Percentiles rank a stretch among this genome's conserved stretches.
Evolutionary conservation across 2,329 filamentous ascomycete genomes (phyloP).

Genomic region (Colletotrichum sidae): DNA sequence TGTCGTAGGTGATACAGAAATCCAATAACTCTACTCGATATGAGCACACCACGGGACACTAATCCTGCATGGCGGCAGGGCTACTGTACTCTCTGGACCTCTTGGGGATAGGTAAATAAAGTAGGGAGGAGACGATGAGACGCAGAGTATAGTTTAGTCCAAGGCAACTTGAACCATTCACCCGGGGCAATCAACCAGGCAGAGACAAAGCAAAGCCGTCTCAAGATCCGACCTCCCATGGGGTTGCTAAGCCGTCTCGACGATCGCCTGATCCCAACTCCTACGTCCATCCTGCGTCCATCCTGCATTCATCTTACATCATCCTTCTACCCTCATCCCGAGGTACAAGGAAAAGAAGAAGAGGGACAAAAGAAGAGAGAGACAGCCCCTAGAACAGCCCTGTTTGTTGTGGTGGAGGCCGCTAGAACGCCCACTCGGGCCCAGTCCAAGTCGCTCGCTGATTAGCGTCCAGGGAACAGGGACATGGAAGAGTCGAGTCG

Average conservation of each 20-base stretch:
- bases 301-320: too few relatives aligned
- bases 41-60: conserved; percentile 3
- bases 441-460: not conserved
- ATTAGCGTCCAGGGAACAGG: conserved; percentile 8
- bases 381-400: too few relatives aligned
- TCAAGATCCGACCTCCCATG: conserved; percentile 11
- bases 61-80: conserved; percentile 18
- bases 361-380: too few relatives aligned
- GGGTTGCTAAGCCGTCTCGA: too few relatives aligned
- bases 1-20: too few relatives aligned
- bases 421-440: not conserved
- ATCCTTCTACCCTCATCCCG: too few relatives aligned
- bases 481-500: too few relatives aligned
- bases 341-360: too few relatives aligned
- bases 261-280: too few relatives aligned
- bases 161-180: conserved; percentile 17
- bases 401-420: conserved; percentile 6
- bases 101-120: not conserved
- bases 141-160: not conserved
- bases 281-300: too few relatives aligned
- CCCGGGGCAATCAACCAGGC: conserved; percentile 3
- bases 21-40: too few relatives aligned
- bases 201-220: not conserved
- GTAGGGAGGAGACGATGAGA: conserved; percentile 12
- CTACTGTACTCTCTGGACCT: conserved; percentile 6